These are phyloP conservation scores for Beauveria medogensis DNA, from an alignment of 2,329 filamentous ascomycete species.

Conservation along the genomic window DNA sequence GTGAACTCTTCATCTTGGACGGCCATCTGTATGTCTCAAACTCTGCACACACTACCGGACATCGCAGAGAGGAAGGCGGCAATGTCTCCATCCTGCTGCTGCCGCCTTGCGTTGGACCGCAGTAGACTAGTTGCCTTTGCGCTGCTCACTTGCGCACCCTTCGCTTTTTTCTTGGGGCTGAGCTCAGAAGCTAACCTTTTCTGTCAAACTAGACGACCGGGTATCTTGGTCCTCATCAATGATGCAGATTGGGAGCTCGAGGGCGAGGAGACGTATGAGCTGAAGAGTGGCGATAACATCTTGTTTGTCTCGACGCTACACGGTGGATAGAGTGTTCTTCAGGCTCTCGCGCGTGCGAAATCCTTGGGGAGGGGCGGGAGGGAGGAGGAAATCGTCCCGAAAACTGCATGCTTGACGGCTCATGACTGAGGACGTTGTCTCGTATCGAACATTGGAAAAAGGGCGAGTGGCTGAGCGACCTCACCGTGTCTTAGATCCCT, in stretches of 20 bases:
- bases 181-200: neutral
- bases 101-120: neutral
- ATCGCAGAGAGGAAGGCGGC: neutral
- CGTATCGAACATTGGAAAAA: neutral
- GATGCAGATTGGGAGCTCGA: slow-evolving; percentile 98
- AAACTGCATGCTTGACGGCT: neutral
- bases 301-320: slow-evolving; percentile 95
- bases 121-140: slow-evolving; percentile 5
- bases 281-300: slow-evolving; percentile 77
- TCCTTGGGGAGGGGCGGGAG: neutral
- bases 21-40: slow-evolving; percentile 66
- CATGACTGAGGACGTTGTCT: neutral
- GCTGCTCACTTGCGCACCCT: neutral
- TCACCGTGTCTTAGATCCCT: slow-evolving; percentile 10
- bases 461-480: neutral
- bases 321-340: slow-evolving; percentile 59
- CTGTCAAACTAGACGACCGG: slow-evolving; percentile 61
- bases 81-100: neutral
- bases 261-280: slow-evolving; percentile 82
- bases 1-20: slow-evolving; percentile 84
- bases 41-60: neutral
- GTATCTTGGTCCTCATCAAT: slow-evolving; percentile 93
- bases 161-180: neutral
- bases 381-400: neutral
- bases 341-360: neutral